Percentiles rank a stretch among this genome's conserved stretches.
Conservation (phyloP, 1,139 yeast species). For the Ogataea hybrid region DNA sequence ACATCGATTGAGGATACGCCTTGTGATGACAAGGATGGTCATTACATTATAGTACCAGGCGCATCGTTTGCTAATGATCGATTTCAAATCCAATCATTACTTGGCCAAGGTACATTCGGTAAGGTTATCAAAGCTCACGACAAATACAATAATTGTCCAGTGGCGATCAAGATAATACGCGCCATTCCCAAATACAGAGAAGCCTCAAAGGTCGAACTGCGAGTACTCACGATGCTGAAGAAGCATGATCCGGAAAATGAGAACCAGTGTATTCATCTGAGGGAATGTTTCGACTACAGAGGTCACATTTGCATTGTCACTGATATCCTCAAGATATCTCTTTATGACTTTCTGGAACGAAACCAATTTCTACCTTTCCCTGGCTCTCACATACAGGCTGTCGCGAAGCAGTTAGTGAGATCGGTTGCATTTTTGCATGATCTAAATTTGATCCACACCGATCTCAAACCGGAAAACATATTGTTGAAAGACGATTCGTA, state of each 20-base stretch:
- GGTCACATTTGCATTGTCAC: conserved; percentile 95
- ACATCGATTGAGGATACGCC: conserved; percentile 25
- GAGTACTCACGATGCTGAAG: conserved; percentile 75
- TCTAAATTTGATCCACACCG: conserved; percentile 88
- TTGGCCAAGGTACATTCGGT: conserved; percentile 98
- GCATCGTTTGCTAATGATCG: conserved; percentile 66
- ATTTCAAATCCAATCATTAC: conserved; percentile 58
- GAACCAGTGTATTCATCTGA: conserved; percentile 71
- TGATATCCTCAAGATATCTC: conserved; percentile 77
- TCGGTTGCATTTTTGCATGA: conserved; percentile 91
- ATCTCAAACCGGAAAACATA: conserved; percentile 92
- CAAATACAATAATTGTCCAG: conserved; percentile 54
- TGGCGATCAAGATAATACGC: conserved; percentile 88
- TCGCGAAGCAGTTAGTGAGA: conserved; percentile 80
- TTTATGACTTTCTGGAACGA: conserved; percentile 83
- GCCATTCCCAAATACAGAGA: conserved; percentile 77
- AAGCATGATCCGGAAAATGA: conserved; percentile 71
- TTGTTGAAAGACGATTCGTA: conserved; percentile 62
- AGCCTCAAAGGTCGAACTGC: conserved; percentile 81
- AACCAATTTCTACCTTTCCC: conserved; percentile 77
- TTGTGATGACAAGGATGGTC: conserved; percentile 80
- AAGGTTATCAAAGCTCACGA: conserved; percentile 81
- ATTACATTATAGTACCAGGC: conserved; percentile 64
- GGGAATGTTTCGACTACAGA: conserved; percentile 89
- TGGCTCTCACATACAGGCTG: conserved; percentile 82